Percentiles rank a stretch among this genome's conserved stretches.
Evolutionary conservation across 257 asterid species (phyloP).

Genomic region (Handroanthus guayacan): DNA sequence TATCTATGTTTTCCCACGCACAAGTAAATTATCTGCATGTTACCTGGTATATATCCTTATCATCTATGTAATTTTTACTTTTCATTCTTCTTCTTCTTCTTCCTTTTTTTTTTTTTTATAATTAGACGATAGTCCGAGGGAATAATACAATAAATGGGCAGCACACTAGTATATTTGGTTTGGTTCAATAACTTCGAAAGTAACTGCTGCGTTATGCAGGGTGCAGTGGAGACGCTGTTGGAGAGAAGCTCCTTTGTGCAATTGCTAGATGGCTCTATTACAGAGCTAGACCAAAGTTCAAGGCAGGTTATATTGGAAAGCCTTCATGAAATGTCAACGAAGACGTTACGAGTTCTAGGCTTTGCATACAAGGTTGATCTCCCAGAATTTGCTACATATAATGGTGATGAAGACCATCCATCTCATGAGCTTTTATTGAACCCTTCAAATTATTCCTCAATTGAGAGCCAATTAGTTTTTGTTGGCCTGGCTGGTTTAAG

Average conservation of each 20-base stretch:
- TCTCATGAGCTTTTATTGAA: constrained; percentile 83
- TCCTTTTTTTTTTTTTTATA: too few relatives aligned
- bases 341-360: constrained; percentile 90
- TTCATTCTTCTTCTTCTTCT: too few relatives aligned
- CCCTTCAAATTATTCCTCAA: constrained; percentile 84
- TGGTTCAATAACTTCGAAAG: constrained; percentile 17
- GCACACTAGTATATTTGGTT: neutral
- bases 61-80: constrained; percentile 23
- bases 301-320: constrained; percentile 66
- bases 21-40: too few relatives aligned
- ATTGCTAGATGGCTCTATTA: constrained; percentile 80
- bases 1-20: too few relatives aligned
- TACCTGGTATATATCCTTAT: neutral
- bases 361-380: constrained; percentile 85
- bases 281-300: constrained; percentile 58
- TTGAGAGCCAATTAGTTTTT: constrained; percentile 85
- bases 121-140: neutral
- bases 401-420: constrained; percentile 97
- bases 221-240: constrained; percentile 92
- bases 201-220: constrained; percentile 53
- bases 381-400: constrained; percentile 73
- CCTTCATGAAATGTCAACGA: constrained; percentile 81
- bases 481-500: constrained; percentile 95
- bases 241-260: constrained; percentile 94
- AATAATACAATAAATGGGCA: constrained; percentile 1